These are phyloP conservation scores for Dichotomopilus funicola DNA, from an alignment of 2,329 filamentous ascomycete species.

Conservation along the genomic window DNA sequence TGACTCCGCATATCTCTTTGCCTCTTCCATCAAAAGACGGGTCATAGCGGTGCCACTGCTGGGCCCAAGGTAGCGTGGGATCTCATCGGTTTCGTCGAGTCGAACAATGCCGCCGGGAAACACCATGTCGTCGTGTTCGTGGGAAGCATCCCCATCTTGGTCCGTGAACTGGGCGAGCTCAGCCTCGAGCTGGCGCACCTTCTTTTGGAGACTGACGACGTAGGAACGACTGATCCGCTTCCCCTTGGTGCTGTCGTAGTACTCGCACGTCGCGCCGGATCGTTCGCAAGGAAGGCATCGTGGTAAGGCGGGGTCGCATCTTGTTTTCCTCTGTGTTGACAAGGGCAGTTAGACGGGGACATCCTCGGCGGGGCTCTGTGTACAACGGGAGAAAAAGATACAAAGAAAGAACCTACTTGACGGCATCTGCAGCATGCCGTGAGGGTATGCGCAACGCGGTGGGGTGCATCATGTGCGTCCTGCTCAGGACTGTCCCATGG, in stretches of 20 bases:
- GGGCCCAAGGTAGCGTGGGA: constrained; percentile 79
- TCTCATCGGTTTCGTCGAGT: constrained; percentile 78
- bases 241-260: constrained; percentile 84
- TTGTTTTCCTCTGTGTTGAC: constrained; percentile 81
- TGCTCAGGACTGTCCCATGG: constrained; percentile 38
- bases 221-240: constrained; percentile 84
- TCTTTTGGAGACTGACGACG: constrained; percentile 85
- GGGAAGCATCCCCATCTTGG: constrained; percentile 63
- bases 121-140: constrained; percentile 76
- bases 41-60: constrained; percentile 96
- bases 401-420: constrained; percentile 49
- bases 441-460: constrained; percentile 69
- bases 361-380: neutral
- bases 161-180: constrained; percentile 75
- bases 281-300: constrained; percentile 89
- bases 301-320: constrained; percentile 89
- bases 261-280: constrained; percentile 86
- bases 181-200: constrained; percentile 72
- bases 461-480: constrained; percentile 45
- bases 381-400: no score
- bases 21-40: constrained; percentile 89
- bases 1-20: constrained; percentile 85
- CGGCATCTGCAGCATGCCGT: constrained; percentile 76
- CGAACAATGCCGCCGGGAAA: constrained; percentile 80
- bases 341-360: constrained; percentile 1